phyloP scores from a whole-genome alignment of 805 yeast species.

The Kuraishia ogatae region DNA sequence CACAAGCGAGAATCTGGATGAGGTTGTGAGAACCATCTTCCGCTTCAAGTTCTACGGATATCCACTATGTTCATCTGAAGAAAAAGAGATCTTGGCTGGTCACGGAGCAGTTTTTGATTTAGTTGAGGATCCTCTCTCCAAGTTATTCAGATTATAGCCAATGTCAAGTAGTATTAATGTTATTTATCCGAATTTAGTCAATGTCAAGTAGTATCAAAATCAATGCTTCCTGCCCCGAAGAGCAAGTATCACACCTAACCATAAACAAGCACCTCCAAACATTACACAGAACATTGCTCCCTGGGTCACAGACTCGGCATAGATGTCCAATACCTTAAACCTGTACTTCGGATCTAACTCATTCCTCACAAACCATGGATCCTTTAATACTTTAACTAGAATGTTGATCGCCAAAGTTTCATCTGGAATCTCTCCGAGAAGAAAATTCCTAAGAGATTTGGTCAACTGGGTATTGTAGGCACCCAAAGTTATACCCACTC shows the following conservation, averaged over 20 bases:
- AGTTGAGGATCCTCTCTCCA: background rate
- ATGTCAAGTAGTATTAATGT: too few species aligned
- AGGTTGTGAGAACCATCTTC: background rate
- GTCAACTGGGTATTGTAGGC: background rate
- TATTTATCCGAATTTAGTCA: background rate
- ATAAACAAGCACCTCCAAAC: background rate
- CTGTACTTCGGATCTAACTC: constrained; percentile 18
- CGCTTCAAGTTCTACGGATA: background rate
- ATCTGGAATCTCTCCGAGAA: constrained; percentile 8
- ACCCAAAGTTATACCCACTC: constrained; percentile 27
- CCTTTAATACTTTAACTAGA: constrained; percentile 13
- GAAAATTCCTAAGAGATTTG: background rate
- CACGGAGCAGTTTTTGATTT: background rate
- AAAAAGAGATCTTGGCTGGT: background rate
- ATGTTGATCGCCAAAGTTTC: constrained; percentile 14
- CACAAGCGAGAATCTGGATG: background rate
- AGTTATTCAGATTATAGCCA: background rate
- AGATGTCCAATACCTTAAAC: constrained; percentile 20
- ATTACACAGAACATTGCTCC: background rate
- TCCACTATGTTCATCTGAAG: background rate
- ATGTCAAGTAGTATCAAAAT: background rate
- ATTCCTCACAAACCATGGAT: constrained; percentile 18
- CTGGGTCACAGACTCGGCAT: constrained; percentile 4
- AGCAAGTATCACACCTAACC: background rate
- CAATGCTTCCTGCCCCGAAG: background rate